Conservation (phyloP, 164 flowering plant species). For the Vitis rupestris region DNA sequence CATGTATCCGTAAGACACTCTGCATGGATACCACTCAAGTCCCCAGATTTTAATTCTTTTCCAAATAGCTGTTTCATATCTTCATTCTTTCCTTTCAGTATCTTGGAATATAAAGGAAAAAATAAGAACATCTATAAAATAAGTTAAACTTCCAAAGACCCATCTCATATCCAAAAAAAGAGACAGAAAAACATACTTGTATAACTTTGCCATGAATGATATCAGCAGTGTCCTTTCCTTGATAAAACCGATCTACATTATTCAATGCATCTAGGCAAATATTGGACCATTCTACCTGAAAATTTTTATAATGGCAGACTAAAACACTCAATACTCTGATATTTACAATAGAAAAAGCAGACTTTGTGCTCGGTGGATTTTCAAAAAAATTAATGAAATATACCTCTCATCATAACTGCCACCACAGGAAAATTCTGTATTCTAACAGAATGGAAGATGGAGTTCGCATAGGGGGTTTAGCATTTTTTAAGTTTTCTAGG, state of each 20-base stretch:
- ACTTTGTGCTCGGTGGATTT: neutral
- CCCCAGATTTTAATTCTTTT: constrained; percentile 72
- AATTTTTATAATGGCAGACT: neutral
- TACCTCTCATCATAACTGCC: too few relatives aligned
- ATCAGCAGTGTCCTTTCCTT: constrained; percentile 63
- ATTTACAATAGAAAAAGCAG: neutral
- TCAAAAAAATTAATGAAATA: neutral
- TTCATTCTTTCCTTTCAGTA: constrained; percentile 66
- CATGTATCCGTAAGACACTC: constrained; percentile 96
- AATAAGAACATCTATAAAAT: neutral
- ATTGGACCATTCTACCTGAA: constrained; percentile 85
- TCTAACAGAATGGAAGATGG: too few relatives aligned
- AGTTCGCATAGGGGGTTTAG: too few relatives aligned
- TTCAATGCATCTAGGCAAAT: constrained; percentile 55
- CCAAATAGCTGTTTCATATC: constrained; percentile 64
- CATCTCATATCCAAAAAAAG: neutral
- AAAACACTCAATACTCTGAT: neutral
- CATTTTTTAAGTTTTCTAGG: neutral
- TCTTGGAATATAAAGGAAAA: constrained; percentile 28
- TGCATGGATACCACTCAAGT: constrained; percentile 61
- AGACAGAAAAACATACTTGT: constrained; percentile 43
- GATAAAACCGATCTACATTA: constrained; percentile 52
- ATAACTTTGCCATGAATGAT: constrained; percentile 61
- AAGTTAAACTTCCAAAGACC: neutral
- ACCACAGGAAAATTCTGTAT: too few relatives aligned